Base-by-base conservation (phyloP, 2,329 filamentous ascomycete genomes). In the Periconia sp. region DNA sequence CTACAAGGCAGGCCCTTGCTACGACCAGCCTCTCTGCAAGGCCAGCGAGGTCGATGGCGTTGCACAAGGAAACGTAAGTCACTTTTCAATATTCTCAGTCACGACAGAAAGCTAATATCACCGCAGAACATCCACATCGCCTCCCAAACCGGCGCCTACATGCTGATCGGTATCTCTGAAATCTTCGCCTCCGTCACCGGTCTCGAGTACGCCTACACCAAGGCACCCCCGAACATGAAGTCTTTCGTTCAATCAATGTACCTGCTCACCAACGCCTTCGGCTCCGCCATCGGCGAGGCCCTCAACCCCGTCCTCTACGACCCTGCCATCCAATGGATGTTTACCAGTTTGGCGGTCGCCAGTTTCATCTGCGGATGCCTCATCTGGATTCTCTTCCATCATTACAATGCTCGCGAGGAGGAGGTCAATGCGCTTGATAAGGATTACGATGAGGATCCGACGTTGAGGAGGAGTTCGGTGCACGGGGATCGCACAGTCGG, bases 301-400 rank as follows among this genome's bases (percentile, higher is more conserved):
- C 71, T 88, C 8, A 79, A 81, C 13, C 81, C 84, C 0, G 74
- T 78, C 3, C 77, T 82, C 2, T 78, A 80, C 46, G 81, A 89
- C 54, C 86, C 86, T 4, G 78, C 82, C 49, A 82, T 87, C 55
- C 57, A 85, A 51, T 88, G 84, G 83, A 83, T 88, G 82, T 71
- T 61, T 56, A 62, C 63, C 29, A 61, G 66, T 40, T 44, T 71
- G 25, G 63, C 64, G 5, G 49, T 61, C 19, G 36, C 54, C 1
- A 59, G 53, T 12, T 68, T 69, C 43, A 30, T 68, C 9, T 53
- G 63, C 17, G 68, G 68, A 12, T 55, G 51, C 19, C 29, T 68
- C 36, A 68, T 71, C 33, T 71, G 65, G 66, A 50, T 69, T 9
- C 17, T 69, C 31, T 70, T 71, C 57, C 64, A 68, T 43, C 66